Base-by-base conservation (phyloP, 208 protist species). In the Trypanosoma boissoni region DNA sequence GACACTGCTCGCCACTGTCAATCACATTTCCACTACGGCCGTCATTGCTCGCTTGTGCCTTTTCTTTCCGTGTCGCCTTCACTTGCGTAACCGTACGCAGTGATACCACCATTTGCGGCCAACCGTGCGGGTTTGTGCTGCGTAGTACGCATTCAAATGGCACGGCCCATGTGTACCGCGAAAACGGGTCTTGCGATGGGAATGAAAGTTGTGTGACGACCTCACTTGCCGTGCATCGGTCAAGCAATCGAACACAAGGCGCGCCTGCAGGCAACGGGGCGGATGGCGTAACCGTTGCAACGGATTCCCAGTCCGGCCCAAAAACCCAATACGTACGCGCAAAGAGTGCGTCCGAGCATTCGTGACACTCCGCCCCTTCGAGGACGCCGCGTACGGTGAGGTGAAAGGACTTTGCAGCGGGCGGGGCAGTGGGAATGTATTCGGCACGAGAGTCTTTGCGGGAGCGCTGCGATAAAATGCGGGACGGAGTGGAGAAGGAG, bases 281-380 rank as follows among this genome's bases (percentile, higher is more conserved):
- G 10, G 39, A 34, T 24, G 56, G 46, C 57, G 26, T 66, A 51
- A 0, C 45, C 32, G 32, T 42, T 16, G 87, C 46, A 45, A 88
- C 78, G 9, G 82, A 76, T n/a, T n/a, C n/a, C 83, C 84, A 94
- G 70, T 94, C 84, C 7, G 72, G 51, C 18, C 84, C 88, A 37
- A 82, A 85, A 24, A 92, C 86, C 37, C 90, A 83, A 60, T 89
- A 78, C n/a, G 88, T 92, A n/a, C 84, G 78, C 0, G 80, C 79
- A 63, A 91, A 92, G 23, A 94, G 72, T 5, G 68, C 52, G 12
- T 72, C 69, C 2, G 61, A 71, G 7, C 8, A 14, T 58, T 83
- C 78, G 10, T 83, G 57, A 51, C 82, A 94, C 74, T 86, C 88
- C n/a, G 82, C 81, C 1, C 80, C 72, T 50, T 94, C 84, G 43